Conservation (phyloP, 768 basidiomycete genomes). For the Cystobasidium ongulense region DNA sequence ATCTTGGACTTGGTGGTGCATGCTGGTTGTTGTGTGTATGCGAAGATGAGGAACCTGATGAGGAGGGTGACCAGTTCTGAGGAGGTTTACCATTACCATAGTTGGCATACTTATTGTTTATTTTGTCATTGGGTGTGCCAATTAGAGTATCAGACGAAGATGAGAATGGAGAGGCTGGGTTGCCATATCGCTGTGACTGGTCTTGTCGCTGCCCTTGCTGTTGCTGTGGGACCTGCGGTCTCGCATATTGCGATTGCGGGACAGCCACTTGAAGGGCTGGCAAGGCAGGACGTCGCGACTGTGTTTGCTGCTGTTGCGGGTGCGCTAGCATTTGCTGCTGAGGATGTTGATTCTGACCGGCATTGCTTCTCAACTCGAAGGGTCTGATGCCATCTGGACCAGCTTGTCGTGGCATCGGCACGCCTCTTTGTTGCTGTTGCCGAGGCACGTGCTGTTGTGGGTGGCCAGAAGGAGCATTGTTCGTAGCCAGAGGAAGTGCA, state of each 20-base stretch:
- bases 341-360: neutral
- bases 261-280: slow-evolving; percentile 22
- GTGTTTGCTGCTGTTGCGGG: neutral
- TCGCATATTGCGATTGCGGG: neutral
- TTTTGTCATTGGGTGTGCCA: neutral
- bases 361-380: neutral
- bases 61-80: slow-evolving; percentile 13
- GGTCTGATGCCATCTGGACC: neutral
- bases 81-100: neutral
- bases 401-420: neutral
- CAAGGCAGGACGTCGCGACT: neutral
- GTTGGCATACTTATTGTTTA: neutral
- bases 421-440: slow-evolving; percentile 7
- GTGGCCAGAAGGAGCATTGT: neutral
- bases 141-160: slow-evolving; percentile 13
- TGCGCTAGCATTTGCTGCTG: neutral
- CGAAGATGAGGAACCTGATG: neutral
- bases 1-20: neutral
- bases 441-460: neutral
- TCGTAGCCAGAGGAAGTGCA: neutral
- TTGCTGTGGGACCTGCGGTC: neutral
- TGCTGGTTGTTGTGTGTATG: slow-evolving; percentile 1
- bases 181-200: neutral
- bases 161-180: slow-evolving; percentile 16
- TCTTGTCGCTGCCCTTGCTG: neutral